Conservation (phyloP, 129 eudicot species). For the carrot (Daucus carota) region DNA sequence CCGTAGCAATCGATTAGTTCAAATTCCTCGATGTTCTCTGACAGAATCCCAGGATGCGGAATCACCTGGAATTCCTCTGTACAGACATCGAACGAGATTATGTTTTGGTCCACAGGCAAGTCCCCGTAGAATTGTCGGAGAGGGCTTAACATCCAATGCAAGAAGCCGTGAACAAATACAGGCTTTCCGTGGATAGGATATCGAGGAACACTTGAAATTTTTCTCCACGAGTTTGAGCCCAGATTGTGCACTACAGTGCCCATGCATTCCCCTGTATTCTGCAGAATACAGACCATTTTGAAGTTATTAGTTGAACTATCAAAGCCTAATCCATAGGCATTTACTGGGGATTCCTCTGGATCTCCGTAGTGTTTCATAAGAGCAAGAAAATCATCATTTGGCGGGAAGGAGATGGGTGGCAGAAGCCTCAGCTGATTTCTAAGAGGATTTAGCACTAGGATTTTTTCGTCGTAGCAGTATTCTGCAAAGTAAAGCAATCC, state of each 20-base stretch:
- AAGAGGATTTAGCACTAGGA: neutral
- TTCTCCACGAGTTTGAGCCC: constrained; percentile 15
- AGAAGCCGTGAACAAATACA: constrained; percentile 10
- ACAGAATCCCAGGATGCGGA: neutral
- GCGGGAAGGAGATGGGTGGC: neutral
- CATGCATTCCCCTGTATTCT: neutral
- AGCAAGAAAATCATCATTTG: neutral
- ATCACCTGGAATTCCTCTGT: constrained; percentile 10
- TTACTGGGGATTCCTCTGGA: neutral
- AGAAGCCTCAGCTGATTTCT: neutral
- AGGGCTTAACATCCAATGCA: constrained; percentile 18
- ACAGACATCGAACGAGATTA: constrained; percentile 12
- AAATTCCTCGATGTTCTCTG: neutral
- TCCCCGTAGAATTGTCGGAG: neutral
- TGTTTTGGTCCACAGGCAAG: neutral
- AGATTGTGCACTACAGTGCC: constrained; percentile 1
- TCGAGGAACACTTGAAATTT: constrained; percentile 8
- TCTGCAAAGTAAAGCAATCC: constrained; percentile 1
- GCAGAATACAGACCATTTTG: constrained; percentile 2
- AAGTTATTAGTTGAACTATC: neutral
- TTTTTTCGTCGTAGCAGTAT: neutral
- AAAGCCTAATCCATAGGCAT: neutral
- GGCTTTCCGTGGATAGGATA: constrained; percentile 11
- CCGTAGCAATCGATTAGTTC: neutral
- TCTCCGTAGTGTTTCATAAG: neutral